These are phyloP conservation scores for Hibiscus tridactylites DNA, from an alignment of 345 rosid species.

Conservation along the genomic window DNA sequence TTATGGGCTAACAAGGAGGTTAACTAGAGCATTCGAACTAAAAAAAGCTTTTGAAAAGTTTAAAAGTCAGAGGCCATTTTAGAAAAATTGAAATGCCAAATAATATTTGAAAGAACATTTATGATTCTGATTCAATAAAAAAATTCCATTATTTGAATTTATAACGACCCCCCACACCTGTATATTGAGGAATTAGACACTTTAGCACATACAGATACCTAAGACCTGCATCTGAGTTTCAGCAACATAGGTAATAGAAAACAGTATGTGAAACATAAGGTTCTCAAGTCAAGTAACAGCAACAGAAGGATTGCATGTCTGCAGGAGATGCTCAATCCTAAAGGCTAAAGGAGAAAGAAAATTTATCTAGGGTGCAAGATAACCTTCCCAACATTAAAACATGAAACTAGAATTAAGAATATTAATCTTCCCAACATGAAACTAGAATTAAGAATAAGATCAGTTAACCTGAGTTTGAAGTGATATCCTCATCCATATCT, in stretches of 20 bases:
- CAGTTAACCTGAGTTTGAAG: constrained; percentile 54
- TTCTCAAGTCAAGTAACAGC: not conserved
- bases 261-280: not conserved
- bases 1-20: not conserved
- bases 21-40: not conserved
- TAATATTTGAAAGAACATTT: no score
- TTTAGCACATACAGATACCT: not conserved
- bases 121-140: not conserved
- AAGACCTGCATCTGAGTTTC: not conserved
- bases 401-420: not conserved
- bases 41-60: not conserved
- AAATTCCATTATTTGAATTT: not conserved
- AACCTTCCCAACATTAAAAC: constrained; percentile 3
- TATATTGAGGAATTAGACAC: not conserved
- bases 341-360: not conserved
- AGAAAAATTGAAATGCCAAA: not conserved
- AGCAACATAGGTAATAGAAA: not conserved
- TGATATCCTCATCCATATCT: constrained; percentile 61
- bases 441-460: constrained; percentile 3
- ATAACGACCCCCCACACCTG: not conserved
- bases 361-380: not conserved
- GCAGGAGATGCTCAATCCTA: not conserved
- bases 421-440: constrained; percentile 1
- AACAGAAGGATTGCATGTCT: not conserved
- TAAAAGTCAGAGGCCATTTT: not conserved